These are phyloP conservation scores for Colletotrichum destructivum DNA, from an alignment of 2,329 filamentous ascomycete species.

Conservation along the genomic window DNA sequence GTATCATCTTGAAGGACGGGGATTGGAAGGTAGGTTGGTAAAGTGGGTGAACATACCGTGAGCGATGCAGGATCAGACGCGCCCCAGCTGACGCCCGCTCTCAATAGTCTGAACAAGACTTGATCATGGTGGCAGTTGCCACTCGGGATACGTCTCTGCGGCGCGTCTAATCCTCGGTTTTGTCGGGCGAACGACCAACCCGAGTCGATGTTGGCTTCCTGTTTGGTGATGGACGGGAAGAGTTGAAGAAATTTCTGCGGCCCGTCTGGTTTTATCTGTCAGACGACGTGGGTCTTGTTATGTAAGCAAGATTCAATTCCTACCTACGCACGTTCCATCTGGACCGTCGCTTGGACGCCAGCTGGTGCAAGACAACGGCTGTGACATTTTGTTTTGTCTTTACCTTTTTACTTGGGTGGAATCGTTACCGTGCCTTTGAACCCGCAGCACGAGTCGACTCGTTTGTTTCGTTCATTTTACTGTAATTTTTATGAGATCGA, in stretches of 20 bases:
- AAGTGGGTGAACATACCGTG: slow-evolving; percentile 14
- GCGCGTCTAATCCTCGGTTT: background rate
- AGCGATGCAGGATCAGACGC: background rate
- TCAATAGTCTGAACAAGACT: slow-evolving; percentile 7
- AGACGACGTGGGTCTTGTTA: slow-evolving; percentile 16
- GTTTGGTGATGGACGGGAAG: background rate
- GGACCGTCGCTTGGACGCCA: background rate
- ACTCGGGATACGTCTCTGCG: background rate
- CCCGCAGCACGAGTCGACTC: background rate
- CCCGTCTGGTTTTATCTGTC: slow-evolving; percentile 18
- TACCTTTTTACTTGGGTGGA: too few relatives aligned
- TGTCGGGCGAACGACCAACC: background rate
- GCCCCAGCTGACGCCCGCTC: background rate
- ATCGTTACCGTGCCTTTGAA: background rate
- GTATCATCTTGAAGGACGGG: slow-evolving; percentile 32
- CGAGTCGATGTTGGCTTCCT: background rate
- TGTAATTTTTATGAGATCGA: too few relatives aligned
- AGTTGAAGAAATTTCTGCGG: slow-evolving; percentile 13
- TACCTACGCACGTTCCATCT: slow-evolving; percentile 2
- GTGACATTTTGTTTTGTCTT: background rate
- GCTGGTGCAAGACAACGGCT: too few relatives aligned
- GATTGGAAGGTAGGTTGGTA: background rate
- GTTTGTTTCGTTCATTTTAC: too few relatives aligned
- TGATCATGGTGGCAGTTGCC: background rate
- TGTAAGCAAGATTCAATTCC: background rate